Evolutionary conservation across 2,329 filamentous ascomycete genomes (phyloP).

Genomic region (Cladorrhinum sp.): DNA sequence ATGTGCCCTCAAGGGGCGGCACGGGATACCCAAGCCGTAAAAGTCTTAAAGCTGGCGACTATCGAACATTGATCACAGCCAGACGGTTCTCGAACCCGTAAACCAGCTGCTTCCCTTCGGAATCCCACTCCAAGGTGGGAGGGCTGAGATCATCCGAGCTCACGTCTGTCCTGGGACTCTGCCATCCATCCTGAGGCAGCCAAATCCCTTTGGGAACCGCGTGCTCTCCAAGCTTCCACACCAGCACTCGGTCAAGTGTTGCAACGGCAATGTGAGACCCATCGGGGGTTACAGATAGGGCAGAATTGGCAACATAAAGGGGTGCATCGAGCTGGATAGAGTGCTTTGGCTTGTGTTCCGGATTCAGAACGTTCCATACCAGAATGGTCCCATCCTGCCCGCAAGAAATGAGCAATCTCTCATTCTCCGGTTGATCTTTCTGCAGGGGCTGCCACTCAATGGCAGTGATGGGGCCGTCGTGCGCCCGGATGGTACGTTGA

Average conservation of each 20-base stretch:
- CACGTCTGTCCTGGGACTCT: constrained; percentile 51
- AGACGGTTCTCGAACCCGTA: constrained; percentile 58
- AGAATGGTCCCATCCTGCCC: constrained; percentile 61
- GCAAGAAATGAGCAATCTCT: constrained; percentile 59
- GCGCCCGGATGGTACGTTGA: constrained; percentile 55
- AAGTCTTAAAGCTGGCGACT: constrained; percentile 7
- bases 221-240: constrained; percentile 63
- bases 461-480: constrained; percentile 56
- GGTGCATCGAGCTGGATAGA: constrained; percentile 57
- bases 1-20: not conserved
- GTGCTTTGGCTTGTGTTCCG: constrained; percentile 55
- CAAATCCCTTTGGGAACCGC: constrained; percentile 59
- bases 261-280: constrained; percentile 62
- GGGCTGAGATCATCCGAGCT: constrained; percentile 55
- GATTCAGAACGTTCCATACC: constrained; percentile 58
- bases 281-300: constrained; percentile 61
- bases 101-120: constrained; percentile 58
- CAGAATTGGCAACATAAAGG: constrained; percentile 46
- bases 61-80: constrained; percentile 33
- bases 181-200: constrained; percentile 54
- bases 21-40: not conserved
- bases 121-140: constrained; percentile 62
- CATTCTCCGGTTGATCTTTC: constrained; percentile 39
- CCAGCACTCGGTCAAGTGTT: constrained; percentile 56
- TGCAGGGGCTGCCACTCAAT: constrained; percentile 60